Conservation (phyloP, 2,329 filamentous ascomycete species). For the Dactylellina sp. region DNA sequence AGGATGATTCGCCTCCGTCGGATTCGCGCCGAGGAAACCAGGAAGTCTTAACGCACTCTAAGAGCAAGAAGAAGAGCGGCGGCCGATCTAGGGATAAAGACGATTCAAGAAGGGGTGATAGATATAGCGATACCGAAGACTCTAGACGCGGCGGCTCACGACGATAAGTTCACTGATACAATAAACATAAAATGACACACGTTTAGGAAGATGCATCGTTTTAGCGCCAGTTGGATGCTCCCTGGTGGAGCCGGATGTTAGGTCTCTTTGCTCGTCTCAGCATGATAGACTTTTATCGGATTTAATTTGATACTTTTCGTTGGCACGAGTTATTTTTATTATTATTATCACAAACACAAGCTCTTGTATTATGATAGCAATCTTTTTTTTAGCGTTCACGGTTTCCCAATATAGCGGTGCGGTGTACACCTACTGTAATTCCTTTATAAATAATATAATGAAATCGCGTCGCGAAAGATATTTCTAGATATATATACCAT, state of each 20-base stretch:
- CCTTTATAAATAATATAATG: too few species aligned
- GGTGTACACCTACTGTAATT: too few species aligned
- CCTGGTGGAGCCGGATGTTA: constrained; percentile 26
- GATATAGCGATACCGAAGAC: constrained; percentile 7
- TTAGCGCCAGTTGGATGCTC: constrained; percentile 2
- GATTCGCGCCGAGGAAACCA: constrained; percentile 13
- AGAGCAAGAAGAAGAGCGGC: constrained; percentile 17
- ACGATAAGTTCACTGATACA: constrained; percentile 13
- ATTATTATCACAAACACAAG: not conserved
- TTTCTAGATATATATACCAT: too few species aligned
- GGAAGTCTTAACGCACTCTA: constrained; percentile 18
- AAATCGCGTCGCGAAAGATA: too few species aligned
- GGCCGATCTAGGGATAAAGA: constrained; percentile 6
- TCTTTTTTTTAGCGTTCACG: not conserved
- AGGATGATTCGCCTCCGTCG: constrained; percentile 9
- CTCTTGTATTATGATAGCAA: not conserved
- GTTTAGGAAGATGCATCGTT: not conserved
- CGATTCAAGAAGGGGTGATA: constrained; percentile 29
- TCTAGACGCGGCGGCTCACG: constrained; percentile 19
- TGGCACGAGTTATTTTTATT: not conserved
- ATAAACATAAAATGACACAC: too few species aligned
- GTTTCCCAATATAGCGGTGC: too few species aligned
- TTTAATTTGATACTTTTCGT: constrained; percentile 1
- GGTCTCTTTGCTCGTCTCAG: not conserved
- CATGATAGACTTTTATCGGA: not conserved